Evolutionary conservation across 257 asterid genomes (phyloP), one percentile per base, ranked within the genome.

Genomic region (Asclepias syriaca): DNA sequence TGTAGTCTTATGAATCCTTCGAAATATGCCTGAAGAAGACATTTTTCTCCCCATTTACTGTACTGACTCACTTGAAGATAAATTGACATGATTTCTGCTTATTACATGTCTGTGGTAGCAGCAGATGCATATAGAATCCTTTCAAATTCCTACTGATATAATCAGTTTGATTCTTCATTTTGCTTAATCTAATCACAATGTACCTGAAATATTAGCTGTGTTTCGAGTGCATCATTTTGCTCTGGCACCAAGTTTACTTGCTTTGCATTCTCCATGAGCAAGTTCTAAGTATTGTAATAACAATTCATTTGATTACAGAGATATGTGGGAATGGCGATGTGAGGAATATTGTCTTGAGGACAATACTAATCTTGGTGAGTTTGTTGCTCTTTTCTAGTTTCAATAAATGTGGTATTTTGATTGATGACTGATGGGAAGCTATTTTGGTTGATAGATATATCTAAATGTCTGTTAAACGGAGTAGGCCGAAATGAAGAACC

Each of bases 291-390:
- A 6, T 61, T 40, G 8, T 40, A 24, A 21, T 45, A 56, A 45
- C 19, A 63, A 49, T 29, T 29, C 71, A 51, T 65, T 64, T 77
- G 75, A 77, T 71, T 24, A 65, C 84, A 89, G 97, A 58, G 85
- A 78, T 70, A 74, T 68, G 86, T 91, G 96, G 96, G 88, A 80
- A 80, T 91, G 96, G 97, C 83, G 67, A 66, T 76, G 87, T 56
- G 83, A 82, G 60, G 88, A 80, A 64, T 89, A 78, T 75, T n/a
- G 73, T 76, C 84, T 87, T 55, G 89, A 84, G 77, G 92, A 87
- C 66, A 80, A 64, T 71, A 68, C 86, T 39, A 68, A 67, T 61
- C 60, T 82, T 64, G 98, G 98, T 84, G 74, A 84, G 83, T 67
- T 65, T 27, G 27, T 8, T 59, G 63, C 56, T 46, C 27, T 32